Evolutionary conservation across 2,329 filamentous ascomycete species (phyloP).

Genomic region (Plectosphaerella cucumerina): DNA sequence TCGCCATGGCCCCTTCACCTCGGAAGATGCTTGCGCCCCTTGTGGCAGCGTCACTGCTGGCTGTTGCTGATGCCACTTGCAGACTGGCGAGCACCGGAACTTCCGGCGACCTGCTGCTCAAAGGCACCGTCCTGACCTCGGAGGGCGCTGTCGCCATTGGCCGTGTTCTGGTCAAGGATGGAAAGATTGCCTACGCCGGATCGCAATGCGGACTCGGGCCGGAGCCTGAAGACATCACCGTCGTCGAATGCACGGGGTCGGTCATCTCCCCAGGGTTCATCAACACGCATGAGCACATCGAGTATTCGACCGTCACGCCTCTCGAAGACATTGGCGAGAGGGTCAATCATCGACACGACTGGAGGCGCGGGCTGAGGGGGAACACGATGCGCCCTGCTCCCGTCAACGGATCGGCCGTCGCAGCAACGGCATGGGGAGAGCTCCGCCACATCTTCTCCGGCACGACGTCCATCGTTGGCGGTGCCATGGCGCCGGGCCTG

Average conservation of each 20-base stretch:
- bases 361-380: constrained; percentile 18
- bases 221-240: constrained; percentile 8
- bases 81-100: neutral
- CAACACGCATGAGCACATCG: constrained; percentile 24
- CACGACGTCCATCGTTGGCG: constrained; percentile 22
- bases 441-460: constrained; percentile 24
- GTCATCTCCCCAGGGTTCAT: constrained; percentile 24
- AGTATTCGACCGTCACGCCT: constrained; percentile 18
- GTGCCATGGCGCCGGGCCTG: constrained; percentile 19
- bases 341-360: constrained; percentile 21
- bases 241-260: constrained; percentile 17
- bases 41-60: neutral
- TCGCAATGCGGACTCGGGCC: constrained; percentile 4
- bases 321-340: constrained; percentile 17
- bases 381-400: constrained; percentile 12
- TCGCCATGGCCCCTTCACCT: neutral
- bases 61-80: neutral
- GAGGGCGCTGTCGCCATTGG: constrained; percentile 3
- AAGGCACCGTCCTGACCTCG: constrained; percentile 8
- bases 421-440: constrained; percentile 20
- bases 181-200: constrained; percentile 4
- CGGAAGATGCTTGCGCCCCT: neutral
- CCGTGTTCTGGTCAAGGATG: constrained; percentile 4
- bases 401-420: constrained; percentile 16
- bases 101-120: constrained; percentile 2